Conservation (phyloP, 2,329 filamentous ascomycete genomes). For the Aspergillus versicolor region DNA sequence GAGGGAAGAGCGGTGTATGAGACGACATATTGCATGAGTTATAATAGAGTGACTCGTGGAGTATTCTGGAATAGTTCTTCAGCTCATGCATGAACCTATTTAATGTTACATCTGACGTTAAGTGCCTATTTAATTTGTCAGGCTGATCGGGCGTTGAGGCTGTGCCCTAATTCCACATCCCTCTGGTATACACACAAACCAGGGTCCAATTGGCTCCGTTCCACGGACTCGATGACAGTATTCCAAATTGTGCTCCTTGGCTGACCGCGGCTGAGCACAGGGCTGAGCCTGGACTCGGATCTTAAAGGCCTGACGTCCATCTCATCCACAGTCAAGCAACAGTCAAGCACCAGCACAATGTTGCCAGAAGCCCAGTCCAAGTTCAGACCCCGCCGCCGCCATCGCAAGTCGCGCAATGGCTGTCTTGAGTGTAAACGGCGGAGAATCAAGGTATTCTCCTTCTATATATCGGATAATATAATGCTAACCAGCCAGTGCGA, state of each 20-base stretch:
- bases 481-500: neutral
- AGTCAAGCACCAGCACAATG: neutral
- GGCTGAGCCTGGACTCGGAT: neutral
- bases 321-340: neutral
- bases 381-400: constrained; percentile 1
- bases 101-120: too few relatives aligned
- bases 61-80: too few relatives aligned
- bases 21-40: too few relatives aligned
- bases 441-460: neutral
- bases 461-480: neutral
- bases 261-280: constrained; percentile 5
- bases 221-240: neutral
- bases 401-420: constrained; percentile 2
- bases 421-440: constrained; percentile 1
- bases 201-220: neutral
- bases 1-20: too few relatives aligned
- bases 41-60: too few relatives aligned
- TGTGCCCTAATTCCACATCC: neutral
- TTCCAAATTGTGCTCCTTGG: neutral
- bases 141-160: neutral
- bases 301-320: neutral
- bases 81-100: too few relatives aligned
- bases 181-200: neutral
- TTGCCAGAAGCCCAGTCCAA: neutral
- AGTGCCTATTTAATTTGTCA: too few relatives aligned